Base-by-base conservation (phyloP, 441 rosid species). In the Jatropha podagrica region DNA sequence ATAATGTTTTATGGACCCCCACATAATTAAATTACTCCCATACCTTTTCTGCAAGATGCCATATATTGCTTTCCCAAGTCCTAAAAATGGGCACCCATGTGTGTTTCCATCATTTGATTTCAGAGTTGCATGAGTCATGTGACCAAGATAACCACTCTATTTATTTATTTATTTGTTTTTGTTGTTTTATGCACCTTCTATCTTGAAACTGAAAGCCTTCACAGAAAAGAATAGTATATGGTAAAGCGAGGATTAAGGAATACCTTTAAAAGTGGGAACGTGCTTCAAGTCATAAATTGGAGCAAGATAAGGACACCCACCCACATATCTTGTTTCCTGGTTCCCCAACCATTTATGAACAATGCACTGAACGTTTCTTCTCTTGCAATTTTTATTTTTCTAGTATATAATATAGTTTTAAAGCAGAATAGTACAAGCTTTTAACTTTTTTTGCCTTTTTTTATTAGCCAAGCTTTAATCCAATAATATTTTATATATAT, bases 31-130 rank as follows among this genome's bases (percentile, higher is more conserved):
- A 75, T 23, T 8, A 3, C 65, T n/a, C 66, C 76, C 65, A 64
- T 77, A 20, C 64, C 66, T 68, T 54, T 68, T 37, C 65, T 71
- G 66, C 58, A 68, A 73, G 58, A 68, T 61, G 75, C 23, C 32
- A 32, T 32, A 32, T 46, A 27, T 71, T 80, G 40, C 79, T 62
- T 72, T 67, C 72, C 75, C 72, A 55, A 40, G 72, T 62, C 68
- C 81, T 74, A 58, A 71, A 77, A 83, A 68, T 32, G 70, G 67
- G 81, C 76, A 63, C 74, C 76, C 85, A 67, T 68, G 37, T 23
- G 55, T 44, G 42, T 15, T 18, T 27, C 54, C 70, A 49, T 71
- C 49, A 51, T 65, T 69, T 60, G 58, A 7, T 23, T 37, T 54
- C n/a, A 23, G 40, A 73, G 10, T 72, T 55, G 38, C 55, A 64